phyloP scores from a whole-genome alignment of 371 early-diverging fungal species.

The Circinella umbellata region DNA sequence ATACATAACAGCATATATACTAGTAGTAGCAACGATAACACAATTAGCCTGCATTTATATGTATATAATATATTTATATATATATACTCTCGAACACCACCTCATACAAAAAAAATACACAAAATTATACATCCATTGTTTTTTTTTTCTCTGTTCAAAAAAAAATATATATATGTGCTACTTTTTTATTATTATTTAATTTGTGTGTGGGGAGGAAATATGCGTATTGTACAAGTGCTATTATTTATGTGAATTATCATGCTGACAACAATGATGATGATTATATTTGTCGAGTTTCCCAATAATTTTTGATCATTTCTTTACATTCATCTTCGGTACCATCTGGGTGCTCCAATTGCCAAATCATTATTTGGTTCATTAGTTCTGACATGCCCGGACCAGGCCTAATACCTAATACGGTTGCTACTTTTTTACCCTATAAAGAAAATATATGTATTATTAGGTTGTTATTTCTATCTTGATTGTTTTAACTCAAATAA shows the following conservation, averaged over 20 bases:
- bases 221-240: neutral
- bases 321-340: slow-evolving; percentile 66
- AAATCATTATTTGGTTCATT: slow-evolving; percentile 66
- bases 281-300: slow-evolving; percentile 22
- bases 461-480: no score
- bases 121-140: no score
- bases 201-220: neutral
- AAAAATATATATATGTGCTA: no score
- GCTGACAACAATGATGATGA: neutral
- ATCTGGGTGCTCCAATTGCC: slow-evolving; percentile 74
- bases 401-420: slow-evolving; percentile 63
- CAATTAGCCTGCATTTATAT: no score
- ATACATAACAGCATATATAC: neutral
- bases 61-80: no score
- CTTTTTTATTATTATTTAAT: no score
- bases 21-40: no score
- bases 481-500: no score
- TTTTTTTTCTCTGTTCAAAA: no score
- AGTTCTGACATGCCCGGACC: slow-evolving; percentile 66
- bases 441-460: no score
- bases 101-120: no score
- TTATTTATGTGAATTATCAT: neutral
- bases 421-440: slow-evolving; percentile 66
- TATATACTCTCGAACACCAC: no score
- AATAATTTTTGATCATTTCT: slow-evolving; percentile 40